Conservation (phyloP, 2,329 filamentous ascomycete species). For the Fusarium heterosporum region DNA sequence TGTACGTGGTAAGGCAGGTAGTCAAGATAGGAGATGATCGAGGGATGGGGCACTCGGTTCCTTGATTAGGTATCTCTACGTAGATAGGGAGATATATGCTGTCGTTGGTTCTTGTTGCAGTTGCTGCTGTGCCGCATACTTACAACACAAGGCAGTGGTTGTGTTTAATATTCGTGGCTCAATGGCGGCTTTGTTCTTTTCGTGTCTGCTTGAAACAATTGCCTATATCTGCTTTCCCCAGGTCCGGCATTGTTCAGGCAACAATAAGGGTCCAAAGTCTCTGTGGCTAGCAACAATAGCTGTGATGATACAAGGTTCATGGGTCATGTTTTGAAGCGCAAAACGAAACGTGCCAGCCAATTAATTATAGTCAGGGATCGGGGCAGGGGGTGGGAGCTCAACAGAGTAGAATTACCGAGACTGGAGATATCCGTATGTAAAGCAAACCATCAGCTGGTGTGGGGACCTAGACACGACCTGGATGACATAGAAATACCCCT, state of each 20-base stretch:
- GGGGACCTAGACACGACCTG: conserved; percentile 9
- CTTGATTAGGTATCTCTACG: conserved; percentile 1
- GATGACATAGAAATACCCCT: conserved; percentile 1
- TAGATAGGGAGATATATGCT: not conserved
- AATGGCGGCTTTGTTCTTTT: not conserved
- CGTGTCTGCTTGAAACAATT: not conserved
- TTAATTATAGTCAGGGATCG: conserved; percentile 20
- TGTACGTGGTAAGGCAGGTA: not conserved
- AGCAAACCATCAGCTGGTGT: conserved; percentile 23
- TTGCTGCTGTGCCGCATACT: not conserved
- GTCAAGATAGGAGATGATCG: conserved; percentile 20
- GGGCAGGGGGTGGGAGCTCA: conserved; percentile 11
- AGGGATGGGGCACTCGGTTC: conserved; percentile 5
- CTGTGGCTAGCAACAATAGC: conserved; percentile 10
- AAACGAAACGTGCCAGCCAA: conserved; percentile 29
- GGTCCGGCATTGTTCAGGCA: conserved; percentile 23
- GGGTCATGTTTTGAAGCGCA: conserved; percentile 19
- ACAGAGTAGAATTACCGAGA: conserved; percentile 20
- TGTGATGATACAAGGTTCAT: conserved; percentile 35
- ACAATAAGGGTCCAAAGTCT: conserved; percentile 35
- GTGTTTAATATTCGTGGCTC: not conserved
- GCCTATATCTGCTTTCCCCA: conserved; percentile 5
- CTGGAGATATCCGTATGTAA: conserved; percentile 7
- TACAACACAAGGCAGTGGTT: not conserved
- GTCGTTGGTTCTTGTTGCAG: conserved; percentile 1